Evolutionary conservation across 2,329 filamentous ascomycete genomes (phyloP).

Genomic region (Cladosporium austrohemisphaericum): DNA sequence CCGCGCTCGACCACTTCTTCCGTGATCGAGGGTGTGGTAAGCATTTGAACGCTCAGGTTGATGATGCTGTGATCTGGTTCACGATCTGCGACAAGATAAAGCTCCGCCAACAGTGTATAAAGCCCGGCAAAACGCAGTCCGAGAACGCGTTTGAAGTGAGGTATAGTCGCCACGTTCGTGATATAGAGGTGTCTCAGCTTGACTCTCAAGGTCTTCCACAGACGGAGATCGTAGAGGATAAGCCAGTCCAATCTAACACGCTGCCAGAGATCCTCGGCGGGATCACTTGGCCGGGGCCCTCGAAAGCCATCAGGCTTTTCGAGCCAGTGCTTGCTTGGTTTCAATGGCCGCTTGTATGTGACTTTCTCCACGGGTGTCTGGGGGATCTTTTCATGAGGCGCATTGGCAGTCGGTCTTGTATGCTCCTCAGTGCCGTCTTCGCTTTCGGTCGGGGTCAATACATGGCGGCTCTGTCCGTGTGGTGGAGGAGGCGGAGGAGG

Average conservation of each 20-base stretch:
- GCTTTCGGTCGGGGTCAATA: slow-evolving; percentile 30
- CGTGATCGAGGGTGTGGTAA: slow-evolving; percentile 94
- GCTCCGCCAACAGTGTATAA: slow-evolving; percentile 87
- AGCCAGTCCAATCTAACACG: slow-evolving; percentile 90
- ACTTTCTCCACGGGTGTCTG: slow-evolving; percentile 64
- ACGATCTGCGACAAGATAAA: slow-evolving; percentile 92
- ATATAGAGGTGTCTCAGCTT: slow-evolving; percentile 92
- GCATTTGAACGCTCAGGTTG: slow-evolving; percentile 91
- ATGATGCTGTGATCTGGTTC: slow-evolving; percentile 98
- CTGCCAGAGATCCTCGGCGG: slow-evolving; percentile 80
- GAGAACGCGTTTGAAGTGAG: slow-evolving; percentile 90
- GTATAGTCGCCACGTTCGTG: slow-evolving; percentile 90
- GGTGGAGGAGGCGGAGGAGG: slow-evolving; percentile 59
- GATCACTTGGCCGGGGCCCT: slow-evolving; percentile 49
- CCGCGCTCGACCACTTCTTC: slow-evolving; percentile 91
- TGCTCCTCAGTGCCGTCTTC: slow-evolving; percentile 50
- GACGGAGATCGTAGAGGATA: slow-evolving; percentile 85
- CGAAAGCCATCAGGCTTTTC: slow-evolving; percentile 68
- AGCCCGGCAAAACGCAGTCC: slow-evolving; percentile 90
- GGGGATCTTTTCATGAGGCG: slow-evolving; percentile 60
- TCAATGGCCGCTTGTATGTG: slow-evolving; percentile 47
- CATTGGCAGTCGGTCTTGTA: slow-evolving; percentile 34
- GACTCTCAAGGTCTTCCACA: slow-evolving; percentile 95
- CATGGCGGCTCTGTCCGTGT: slow-evolving; percentile 25
- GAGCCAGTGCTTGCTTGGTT: slow-evolving; percentile 78